A percentile compares a stretch with the other conserved stretches of the same genome.
These are phyloP conservation scores for Pachyrhizus erosus DNA, from an alignment of 306 rosid genomes.

Conservation along the genomic window DNA sequence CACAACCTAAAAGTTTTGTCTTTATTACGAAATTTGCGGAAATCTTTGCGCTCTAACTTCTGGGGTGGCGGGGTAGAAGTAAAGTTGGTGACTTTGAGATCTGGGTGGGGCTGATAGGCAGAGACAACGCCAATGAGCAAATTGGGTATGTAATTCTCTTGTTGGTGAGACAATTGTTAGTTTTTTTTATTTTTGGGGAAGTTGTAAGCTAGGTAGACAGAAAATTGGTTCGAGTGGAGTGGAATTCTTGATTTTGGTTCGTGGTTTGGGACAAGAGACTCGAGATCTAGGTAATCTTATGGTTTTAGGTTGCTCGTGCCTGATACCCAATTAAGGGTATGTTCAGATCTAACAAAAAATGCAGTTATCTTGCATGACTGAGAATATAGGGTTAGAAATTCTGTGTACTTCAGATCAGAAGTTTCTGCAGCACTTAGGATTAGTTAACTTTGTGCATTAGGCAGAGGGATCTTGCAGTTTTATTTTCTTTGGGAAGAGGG, in stretches of 20 bases:
- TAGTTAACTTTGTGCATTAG: background rate
- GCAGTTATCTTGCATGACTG: background rate
- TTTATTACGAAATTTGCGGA: slow-evolving; percentile 20
- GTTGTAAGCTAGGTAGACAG: background rate
- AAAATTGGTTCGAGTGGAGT: slow-evolving; percentile 30
- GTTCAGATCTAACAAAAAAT: slow-evolving; percentile 38
- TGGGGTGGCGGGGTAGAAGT: slow-evolving; percentile 33
- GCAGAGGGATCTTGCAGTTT: background rate
- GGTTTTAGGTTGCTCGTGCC: slow-evolving; percentile 31
- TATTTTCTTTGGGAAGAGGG: background rate
- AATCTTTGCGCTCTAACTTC: background rate
- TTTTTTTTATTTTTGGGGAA: background rate
- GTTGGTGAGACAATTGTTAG: slow-evolving; percentile 18
- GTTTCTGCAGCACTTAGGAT: background rate
- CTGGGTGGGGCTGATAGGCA: slow-evolving; percentile 41
- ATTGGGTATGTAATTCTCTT: slow-evolving; percentile 25
- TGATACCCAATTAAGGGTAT: background rate
- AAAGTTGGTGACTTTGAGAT: slow-evolving; percentile 44
- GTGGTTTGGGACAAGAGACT: slow-evolving; percentile 16
- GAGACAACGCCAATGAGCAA: slow-evolving; percentile 31
- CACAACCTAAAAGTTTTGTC: slow-evolving; percentile 11
- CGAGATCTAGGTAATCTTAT: slow-evolving; percentile 30
- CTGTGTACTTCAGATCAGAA: background rate
- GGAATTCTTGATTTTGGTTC: slow-evolving; percentile 16
- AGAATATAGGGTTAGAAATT: background rate